A percentile compares a stretch with the other conserved stretches of the same genome.
These are phyloP conservation scores for Globisporangium echinulatum DNA, from an alignment of 352 stramenopile genomes.

Conservation along the genomic window DNA sequence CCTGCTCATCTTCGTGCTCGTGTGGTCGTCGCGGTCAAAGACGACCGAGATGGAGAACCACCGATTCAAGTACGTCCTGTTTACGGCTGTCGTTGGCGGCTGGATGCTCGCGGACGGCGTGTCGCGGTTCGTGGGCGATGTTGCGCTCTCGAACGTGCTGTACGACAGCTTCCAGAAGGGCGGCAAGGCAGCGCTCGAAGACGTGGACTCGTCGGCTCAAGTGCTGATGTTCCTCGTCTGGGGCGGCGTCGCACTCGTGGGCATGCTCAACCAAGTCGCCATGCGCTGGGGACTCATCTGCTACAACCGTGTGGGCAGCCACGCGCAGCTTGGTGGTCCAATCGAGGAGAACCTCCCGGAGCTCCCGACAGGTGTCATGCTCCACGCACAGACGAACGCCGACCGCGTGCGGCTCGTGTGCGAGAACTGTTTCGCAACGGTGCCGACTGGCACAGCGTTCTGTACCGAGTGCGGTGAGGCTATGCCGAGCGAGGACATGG, in stretches of 20 bases:
- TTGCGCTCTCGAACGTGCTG: conserved; percentile 54
- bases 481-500: conserved; percentile 66
- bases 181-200: conserved; percentile 34
- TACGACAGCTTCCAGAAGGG: conserved; percentile 64
- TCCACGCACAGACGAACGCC: conserved; percentile 37
- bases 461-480: conserved; percentile 86
- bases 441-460: conserved; percentile 76
- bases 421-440: conserved; percentile 87
- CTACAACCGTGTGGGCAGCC: conserved; percentile 83
- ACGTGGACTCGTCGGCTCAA: conserved; percentile 49
- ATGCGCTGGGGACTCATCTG: conserved; percentile 87
- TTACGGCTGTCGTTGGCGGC: conserved; percentile 59
- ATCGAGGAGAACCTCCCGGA: conserved; percentile 73
- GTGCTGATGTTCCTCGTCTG: conserved; percentile 80
- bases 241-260: conserved; percentile 51
- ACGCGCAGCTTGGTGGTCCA: conserved; percentile 48
- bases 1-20: conserved; percentile 81
- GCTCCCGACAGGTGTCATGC: conserved; percentile 60
- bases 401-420: conserved; percentile 82
- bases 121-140: conserved; percentile 55
- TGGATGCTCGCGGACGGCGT: conserved; percentile 76
- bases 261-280: conserved; percentile 66
- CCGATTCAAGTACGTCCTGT: conserved; percentile 86
- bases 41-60: conserved; percentile 81
- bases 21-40: conserved; percentile 77